These are phyloP conservation scores for Annulohypoxylon moriforme DNA, from an alignment of 495 filamentous ascomycete species.

Conservation along the genomic window DNA sequence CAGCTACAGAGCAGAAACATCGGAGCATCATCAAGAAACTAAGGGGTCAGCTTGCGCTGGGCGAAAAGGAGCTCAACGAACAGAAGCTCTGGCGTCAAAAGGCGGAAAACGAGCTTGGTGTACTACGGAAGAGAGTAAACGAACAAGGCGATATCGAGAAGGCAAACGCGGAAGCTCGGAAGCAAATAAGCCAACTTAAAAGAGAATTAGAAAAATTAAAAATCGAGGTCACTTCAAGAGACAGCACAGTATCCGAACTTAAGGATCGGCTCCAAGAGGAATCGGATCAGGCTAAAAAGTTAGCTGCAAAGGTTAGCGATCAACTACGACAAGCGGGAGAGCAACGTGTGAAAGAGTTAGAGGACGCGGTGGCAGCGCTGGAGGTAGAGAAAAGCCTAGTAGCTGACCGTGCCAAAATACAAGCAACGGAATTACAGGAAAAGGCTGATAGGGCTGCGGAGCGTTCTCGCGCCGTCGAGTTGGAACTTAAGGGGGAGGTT, in stretches of 20 bases:
- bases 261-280: conserved; percentile 77
- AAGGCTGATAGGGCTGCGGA: conserved; percentile 81
- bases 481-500: conserved; percentile 86
- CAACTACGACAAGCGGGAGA: conserved; percentile 74
- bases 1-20: conserved; percentile 84
- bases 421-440: conserved; percentile 75
- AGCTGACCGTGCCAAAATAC: conserved; percentile 74
- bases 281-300: conserved; percentile 71
- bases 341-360: conserved; percentile 71
- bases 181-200: conserved; percentile 71
- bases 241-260: conserved; percentile 73
- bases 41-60: conserved; percentile 67
- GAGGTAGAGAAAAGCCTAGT: conserved; percentile 81
- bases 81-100: conserved; percentile 73
- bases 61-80: conserved; percentile 72
- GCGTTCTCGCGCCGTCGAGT: conserved; percentile 73
- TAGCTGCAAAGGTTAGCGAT: conserved; percentile 73
- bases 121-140: conserved; percentile 68
- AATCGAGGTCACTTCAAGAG: conserved; percentile 73
- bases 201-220: conserved; percentile 76
- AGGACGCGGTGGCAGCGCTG: conserved; percentile 75
- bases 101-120: conserved; percentile 70
- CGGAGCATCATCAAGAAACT: conserved; percentile 86
- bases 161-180: conserved; percentile 70
- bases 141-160: conserved; percentile 76